These are phyloP conservation scores for Neospermospora avenae DNA, from an alignment of 2,329 filamentous ascomycete genomes.

Conservation along the genomic window DNA sequence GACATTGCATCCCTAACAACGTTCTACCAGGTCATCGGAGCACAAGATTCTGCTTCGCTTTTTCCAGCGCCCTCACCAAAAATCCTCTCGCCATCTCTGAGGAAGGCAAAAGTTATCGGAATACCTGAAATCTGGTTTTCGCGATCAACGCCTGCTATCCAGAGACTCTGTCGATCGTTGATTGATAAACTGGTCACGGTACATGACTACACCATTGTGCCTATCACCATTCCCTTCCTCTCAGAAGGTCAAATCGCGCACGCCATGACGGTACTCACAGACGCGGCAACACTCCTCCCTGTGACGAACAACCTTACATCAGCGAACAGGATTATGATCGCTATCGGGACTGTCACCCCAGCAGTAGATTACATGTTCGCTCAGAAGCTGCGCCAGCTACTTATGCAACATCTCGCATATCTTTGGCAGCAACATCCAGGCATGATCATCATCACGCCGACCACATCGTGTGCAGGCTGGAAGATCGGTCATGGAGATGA, in stretches of 20 bases:
- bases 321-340: slow-evolving; percentile 67
- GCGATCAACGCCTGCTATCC: slow-evolving; percentile 61
- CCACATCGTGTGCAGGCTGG: slow-evolving; percentile 75
- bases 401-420: slow-evolving; percentile 74
- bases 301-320: slow-evolving; percentile 40
- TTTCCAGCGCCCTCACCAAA: slow-evolving; percentile 57
- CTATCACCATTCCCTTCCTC: slow-evolving; percentile 63
- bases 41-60: slow-evolving; percentile 61
- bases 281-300: slow-evolving; percentile 49
- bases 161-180: slow-evolving; percentile 56
- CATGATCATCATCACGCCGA: slow-evolving; percentile 74
- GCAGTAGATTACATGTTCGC: slow-evolving; percentile 68
- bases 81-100: slow-evolving; percentile 37
- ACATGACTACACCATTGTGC: slow-evolving; percentile 47
- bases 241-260: slow-evolving; percentile 73
- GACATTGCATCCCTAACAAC: slow-evolving; percentile 74
- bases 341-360: slow-evolving; percentile 59
- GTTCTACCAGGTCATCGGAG: slow-evolving; percentile 73
- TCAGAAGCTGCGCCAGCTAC: slow-evolving; percentile 66
- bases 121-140: slow-evolving; percentile 67
- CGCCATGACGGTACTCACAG: slow-evolving; percentile 69
- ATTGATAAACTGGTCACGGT: slow-evolving; percentile 54
- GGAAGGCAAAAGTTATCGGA: slow-evolving; percentile 53
- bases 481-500: slow-evolving; percentile 53
- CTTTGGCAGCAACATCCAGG: slow-evolving; percentile 69